Conservation (phyloP, 352 stramenopile species). For the Phytophthora palmivora region DNA sequence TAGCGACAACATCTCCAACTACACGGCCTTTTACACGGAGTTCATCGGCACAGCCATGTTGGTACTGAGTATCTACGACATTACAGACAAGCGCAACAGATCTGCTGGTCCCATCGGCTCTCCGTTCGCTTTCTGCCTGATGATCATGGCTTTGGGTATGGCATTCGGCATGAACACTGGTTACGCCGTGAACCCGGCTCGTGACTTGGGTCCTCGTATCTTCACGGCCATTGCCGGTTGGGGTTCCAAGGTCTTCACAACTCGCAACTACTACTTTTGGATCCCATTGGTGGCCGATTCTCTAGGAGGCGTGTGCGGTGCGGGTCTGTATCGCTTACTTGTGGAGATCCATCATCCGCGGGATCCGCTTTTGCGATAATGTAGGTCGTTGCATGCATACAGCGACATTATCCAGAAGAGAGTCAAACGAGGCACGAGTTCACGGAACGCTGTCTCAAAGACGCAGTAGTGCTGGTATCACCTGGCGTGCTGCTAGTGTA, state of each 20-base stretch:
- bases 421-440: no score
- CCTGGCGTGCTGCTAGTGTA: no score
- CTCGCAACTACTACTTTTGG: slow-evolving; percentile 58
- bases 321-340: slow-evolving; percentile 34
- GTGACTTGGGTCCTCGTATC: slow-evolving; percentile 49
- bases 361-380: no score
- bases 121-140: slow-evolving; percentile 45
- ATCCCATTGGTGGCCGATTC: slow-evolving; percentile 46
- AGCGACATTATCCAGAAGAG: no score
- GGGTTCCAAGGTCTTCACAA: slow-evolving; percentile 49
- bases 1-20: slow-evolving; percentile 42
- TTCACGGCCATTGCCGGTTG: slow-evolving; percentile 47
- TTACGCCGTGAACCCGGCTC: slow-evolving; percentile 63
- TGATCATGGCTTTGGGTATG: slow-evolving; percentile 64
- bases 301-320: slow-evolving; percentile 38
- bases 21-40: slow-evolving; percentile 61
- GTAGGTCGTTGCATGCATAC: no score
- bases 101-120: slow-evolving; percentile 36
- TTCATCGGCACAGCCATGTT: slow-evolving; percentile 62
- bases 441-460: no score
- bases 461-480: no score
- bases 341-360: slow-evolving; percentile 52
- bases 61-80: slow-evolving; percentile 52
- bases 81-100: slow-evolving; percentile 53
- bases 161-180: slow-evolving; percentile 47